Evolutionary conservation across 2,329 filamentous ascomycete species (phyloP), one percentile per base, ranked within the genome.

Genomic region (Neofusicoccum ribis): DNA sequence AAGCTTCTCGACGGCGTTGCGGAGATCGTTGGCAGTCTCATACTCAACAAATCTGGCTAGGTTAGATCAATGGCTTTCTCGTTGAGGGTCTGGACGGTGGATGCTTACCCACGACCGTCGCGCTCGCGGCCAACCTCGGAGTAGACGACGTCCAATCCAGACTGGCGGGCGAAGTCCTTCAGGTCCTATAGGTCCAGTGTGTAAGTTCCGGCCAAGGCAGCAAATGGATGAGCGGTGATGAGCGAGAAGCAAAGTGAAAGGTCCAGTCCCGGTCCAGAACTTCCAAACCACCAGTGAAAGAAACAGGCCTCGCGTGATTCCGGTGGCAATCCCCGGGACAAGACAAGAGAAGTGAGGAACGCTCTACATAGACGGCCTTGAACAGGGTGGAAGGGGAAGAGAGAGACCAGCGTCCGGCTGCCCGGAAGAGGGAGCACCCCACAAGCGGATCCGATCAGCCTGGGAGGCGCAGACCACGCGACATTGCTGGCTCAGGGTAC

Each of bases 101-200:
- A 46, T 44, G 37, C 90, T 81, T 81, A 97, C 93, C 94, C 94
- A 87, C 91, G 92, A 70, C 93, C 92, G 78, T 96, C 92, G 70
- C 90, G 91, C 77, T 96, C 93, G 74, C 94, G 93, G 73, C 89
- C 90, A 67, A 96, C 96, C 82, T 99, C 95, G 70, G 93, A 97
- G 79, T 97, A 99, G 74, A 99, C 95, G 70, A 99, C 95, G 79
- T 98, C 95, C 80, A 97, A 87, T 80, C 93, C 93, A 79, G 94
- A 96, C 80, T 96, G 92, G 77, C 95, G 93, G 68, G 95, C 95
- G 82, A 99, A 99, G 80, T 99, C 95, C 91, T 99, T 99, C 63
- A 99, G 89, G 81, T 99, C 95, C 95, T 99, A 93, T 82, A 89
- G 83, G 72, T 81, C 87, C 86, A 87, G 86, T 85, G 54, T 59